Evolutionary conservation across 2,329 filamentous ascomycete genomes (phyloP).

Genomic region (Biscogniauxia marginata): DNA sequence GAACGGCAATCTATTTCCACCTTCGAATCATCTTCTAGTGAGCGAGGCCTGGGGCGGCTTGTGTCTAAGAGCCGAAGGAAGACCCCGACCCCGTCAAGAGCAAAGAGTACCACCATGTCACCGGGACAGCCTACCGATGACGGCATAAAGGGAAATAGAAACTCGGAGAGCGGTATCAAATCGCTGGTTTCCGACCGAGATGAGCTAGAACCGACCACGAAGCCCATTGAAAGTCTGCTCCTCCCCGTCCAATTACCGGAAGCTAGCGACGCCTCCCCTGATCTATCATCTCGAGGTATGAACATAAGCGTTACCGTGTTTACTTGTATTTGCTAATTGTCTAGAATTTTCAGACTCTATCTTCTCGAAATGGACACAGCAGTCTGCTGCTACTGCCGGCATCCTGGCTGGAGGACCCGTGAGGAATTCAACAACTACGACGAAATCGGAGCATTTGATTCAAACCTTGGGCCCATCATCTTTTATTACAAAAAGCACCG

Average conservation of each 20-base stretch:
- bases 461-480: constrained; percentile 43
- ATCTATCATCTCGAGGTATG: constrained; percentile 37
- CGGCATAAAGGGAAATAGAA: constrained; percentile 15
- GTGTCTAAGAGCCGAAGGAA: constrained; percentile 40
- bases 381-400: constrained; percentile 31
- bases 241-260: constrained; percentile 21
- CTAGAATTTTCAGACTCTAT: constrained; percentile 39
- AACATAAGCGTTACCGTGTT: neutral
- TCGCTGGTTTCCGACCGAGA: constrained; percentile 23
- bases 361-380: constrained; percentile 44
- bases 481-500: constrained; percentile 41
- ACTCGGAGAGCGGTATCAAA: constrained; percentile 25
- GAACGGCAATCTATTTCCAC: constrained; percentile 40
- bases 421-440: constrained; percentile 28
- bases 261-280: constrained; percentile 20
- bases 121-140: constrained; percentile 5
- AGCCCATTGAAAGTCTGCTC: constrained; percentile 14
- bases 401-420: constrained; percentile 34
- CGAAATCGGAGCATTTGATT: constrained; percentile 33
- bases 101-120: constrained; percentile 7
- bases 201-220: constrained; percentile 19
- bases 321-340: neutral
- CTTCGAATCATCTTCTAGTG: constrained; percentile 42
- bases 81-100: constrained; percentile 21
- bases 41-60: constrained; percentile 44